Base-by-base conservation (phyloP, 805 yeast species). In the Candida berthetii region DNA sequence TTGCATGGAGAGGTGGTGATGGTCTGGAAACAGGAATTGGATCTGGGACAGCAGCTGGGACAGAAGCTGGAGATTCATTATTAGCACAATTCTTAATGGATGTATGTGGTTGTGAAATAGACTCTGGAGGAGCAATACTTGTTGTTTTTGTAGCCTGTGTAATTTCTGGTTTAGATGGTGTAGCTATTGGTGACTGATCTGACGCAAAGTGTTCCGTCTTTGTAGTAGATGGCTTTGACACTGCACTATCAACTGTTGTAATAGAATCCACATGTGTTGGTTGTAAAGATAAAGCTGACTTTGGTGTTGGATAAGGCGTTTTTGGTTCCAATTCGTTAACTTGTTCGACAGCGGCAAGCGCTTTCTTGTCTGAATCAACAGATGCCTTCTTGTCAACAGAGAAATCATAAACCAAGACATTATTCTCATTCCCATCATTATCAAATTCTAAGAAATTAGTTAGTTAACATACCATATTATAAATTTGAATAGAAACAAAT, bases 381-480 rank as follows among this genome's bases (percentile, higher is more conserved):
- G 39, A 5, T 9, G 35, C 16, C 2, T 9, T 18, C 4, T 37
- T 36, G 17, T 31, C 41, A 5, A 32, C 32, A 0, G 50, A 36
- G 32, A 32, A 39, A 37, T 49, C 53, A 25, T 47, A 53, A 3
- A 45, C 35, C 22, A 60, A 37, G 4, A 66, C 69, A 40, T 68
- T 68, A 47, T 68, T 68, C 31, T 60, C 62, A 39, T 66, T 66
- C 7, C 64, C 66, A 35, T 51, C 44, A 4, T 53, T 57, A 45
- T 68, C 72, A 6, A 57, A 42, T 31, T 65, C 70, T 42, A 40
- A 45, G 2, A 48, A 53, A 28, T 31, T 37, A 22, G 39, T 50
- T 18, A n/a, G n/a, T n/a, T n/a, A n/a, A n/a, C n/a, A n/a, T n/a
- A n/a, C n/a, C n/a, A n/a, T n/a, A n/a, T n/a, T n/a, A n/a, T n/a